Percentiles rank a stretch among this genome's conserved stretches.
These are phyloP conservation scores for Saccharomycopsis sp. DNA, from an alignment of 805 yeast species.

Conservation along the genomic window DNA sequence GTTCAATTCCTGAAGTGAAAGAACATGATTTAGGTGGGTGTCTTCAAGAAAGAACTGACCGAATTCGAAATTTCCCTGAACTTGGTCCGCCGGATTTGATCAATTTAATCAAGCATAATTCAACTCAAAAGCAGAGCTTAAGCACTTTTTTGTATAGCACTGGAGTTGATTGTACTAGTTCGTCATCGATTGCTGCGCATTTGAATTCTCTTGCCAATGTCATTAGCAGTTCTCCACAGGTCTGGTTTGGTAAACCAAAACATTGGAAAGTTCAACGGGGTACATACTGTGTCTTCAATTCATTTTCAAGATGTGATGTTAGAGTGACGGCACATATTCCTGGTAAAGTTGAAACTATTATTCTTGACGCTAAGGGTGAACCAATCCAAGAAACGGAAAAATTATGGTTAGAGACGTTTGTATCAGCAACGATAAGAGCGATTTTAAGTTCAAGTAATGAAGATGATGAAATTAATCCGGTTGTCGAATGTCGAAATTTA, in stretches of 20 bases:
- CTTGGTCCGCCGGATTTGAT: conserved; percentile 66
- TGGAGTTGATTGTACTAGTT: conserved; percentile 69
- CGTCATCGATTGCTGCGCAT: conserved; percentile 73
- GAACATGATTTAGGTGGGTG: conserved; percentile 57
- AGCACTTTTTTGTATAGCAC: conserved; percentile 70
- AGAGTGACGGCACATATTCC: conserved; percentile 70
- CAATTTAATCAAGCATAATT: conserved; percentile 36
- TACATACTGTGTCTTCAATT: conserved; percentile 59
- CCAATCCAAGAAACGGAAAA: conserved; percentile 42
- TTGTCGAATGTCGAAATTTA: conserved; percentile 79
- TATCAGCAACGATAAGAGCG: conserved; percentile 65
- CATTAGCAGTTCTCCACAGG: conserved; percentile 52
- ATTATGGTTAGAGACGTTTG: conserved; percentile 49
- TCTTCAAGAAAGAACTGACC: conserved; percentile 54
- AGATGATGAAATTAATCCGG: conserved; percentile 62
- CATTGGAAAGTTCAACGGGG: conserved; percentile 67
- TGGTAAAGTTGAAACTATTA: conserved; percentile 57
- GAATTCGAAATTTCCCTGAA: conserved; percentile 52
- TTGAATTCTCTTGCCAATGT: conserved; percentile 60
- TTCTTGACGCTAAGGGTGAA: conserved; percentile 44
- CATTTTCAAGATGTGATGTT: conserved; percentile 56
- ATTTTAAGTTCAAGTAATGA: conserved; percentile 45
- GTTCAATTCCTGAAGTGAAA: conserved; percentile 57
- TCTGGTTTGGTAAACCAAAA: conserved; percentile 75
- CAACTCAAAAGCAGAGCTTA: conserved; percentile 40